Percentiles rank a stretch among this genome's conserved stretches.
These are phyloP conservation scores for Suhomyces emberorum DNA, from an alignment of 805 yeast species.

Conservation along the genomic window DNA sequence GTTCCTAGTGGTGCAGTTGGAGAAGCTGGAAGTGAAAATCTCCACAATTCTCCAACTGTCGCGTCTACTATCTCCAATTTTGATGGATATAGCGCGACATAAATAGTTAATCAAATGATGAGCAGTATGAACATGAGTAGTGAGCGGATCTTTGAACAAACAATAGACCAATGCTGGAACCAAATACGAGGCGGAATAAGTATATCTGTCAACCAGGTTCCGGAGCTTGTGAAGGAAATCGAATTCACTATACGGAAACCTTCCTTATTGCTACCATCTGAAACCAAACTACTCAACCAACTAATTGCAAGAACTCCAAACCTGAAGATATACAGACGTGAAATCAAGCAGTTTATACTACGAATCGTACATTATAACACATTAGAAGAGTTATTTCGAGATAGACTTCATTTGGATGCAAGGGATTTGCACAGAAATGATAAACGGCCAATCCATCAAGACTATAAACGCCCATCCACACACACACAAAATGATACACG, in stretches of 20 bases:
- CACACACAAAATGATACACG: neutral
- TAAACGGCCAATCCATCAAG: neutral
- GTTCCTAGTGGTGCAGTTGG: too few relatives aligned
- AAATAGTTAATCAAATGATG: too few relatives aligned
- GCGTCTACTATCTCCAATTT: too few relatives aligned
- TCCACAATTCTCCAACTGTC: too few relatives aligned
- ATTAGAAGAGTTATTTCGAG: constrained; percentile 19
- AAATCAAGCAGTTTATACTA: constrained; percentile 22
- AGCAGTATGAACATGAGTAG: too few relatives aligned
- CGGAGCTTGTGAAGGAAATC: constrained; percentile 19
- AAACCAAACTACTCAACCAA: constrained; percentile 9
- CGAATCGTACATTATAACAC: constrained; percentile 18
- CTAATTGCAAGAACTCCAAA: constrained; percentile 10
- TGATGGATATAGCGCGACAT: too few relatives aligned
- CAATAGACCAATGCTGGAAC: constrained; percentile 10
- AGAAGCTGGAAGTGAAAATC: too few relatives aligned
- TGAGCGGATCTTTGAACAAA: too few relatives aligned
- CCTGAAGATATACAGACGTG: constrained; percentile 17
- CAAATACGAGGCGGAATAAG: constrained; percentile 1
- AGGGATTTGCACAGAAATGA: constrained; percentile 1
- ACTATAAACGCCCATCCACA: neutral
- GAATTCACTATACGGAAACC: constrained; percentile 15
- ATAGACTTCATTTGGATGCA: constrained; percentile 11
- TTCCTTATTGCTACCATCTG: constrained; percentile 15
- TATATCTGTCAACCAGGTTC: constrained; percentile 22